Percentiles rank a stretch among this genome's conserved stretches.
Evolutionary conservation across 345 rosid genomes (phyloP).

Genomic region (Eucalyptus curtisii): DNA sequence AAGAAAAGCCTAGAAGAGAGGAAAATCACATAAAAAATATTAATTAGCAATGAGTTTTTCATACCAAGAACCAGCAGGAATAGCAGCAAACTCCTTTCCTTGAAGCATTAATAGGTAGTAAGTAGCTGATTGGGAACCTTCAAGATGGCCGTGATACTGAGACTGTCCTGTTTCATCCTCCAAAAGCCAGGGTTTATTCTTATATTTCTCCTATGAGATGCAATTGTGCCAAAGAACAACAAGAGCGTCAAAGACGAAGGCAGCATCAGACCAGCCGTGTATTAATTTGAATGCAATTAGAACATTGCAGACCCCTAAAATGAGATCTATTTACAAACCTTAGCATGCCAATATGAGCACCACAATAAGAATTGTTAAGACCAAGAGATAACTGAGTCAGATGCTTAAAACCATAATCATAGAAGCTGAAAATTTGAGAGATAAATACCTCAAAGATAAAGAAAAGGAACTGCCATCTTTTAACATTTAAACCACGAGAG

Average conservation of each 20-base stretch:
- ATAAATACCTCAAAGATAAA: not conserved
- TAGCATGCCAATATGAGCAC: not conserved
- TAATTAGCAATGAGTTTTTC: not conserved
- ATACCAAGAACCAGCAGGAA: conserved; percentile 98
- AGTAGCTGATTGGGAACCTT: conserved; percentile 95
- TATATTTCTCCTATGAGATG: conserved; percentile 61
- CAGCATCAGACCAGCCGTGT: not conserved
- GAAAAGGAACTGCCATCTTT: not conserved
- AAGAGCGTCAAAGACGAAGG: not conserved
- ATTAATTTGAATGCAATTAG: not conserved
- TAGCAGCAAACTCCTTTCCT: conserved; percentile 75
- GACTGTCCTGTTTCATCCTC: conserved; percentile 96
- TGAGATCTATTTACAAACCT: not conserved
- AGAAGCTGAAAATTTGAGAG: not conserved
- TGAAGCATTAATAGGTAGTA: conserved; percentile 82
- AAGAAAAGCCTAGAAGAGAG: not conserved
- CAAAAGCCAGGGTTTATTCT: conserved; percentile 90
- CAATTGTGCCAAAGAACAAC: not conserved
- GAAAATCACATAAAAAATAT: not conserved
- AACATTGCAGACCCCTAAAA: not conserved
- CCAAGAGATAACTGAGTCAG: not conserved
- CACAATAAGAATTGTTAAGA: not conserved
- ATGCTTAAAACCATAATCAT: not conserved
- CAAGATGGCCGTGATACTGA: conserved; percentile 89
- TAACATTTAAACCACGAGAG: not conserved